These are phyloP conservation scores for Beauveria sp. DNA, from an alignment of 2,329 filamentous ascomycete species.

Conservation along the genomic window DNA sequence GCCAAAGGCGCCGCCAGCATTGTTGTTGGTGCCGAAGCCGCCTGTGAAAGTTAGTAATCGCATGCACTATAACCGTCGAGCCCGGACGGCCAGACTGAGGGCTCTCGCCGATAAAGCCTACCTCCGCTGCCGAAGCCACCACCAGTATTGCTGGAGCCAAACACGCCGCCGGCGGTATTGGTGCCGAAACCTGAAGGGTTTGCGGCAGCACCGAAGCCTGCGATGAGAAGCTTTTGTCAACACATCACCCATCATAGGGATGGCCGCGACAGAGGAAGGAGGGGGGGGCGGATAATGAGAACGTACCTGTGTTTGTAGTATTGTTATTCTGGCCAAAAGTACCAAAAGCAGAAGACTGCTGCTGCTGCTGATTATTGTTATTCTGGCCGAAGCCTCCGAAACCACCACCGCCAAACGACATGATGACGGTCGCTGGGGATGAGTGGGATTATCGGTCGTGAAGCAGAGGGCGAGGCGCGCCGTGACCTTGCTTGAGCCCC, in stretches of 20 bases:
- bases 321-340: slow-evolving; percentile 44
- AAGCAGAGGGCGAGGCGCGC: background rate
- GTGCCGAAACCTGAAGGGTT: background rate
- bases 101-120: slow-evolving; percentile 17
- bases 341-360: slow-evolving; percentile 46
- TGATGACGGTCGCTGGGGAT: slow-evolving; percentile 24
- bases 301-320: slow-evolving; percentile 45
- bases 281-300: slow-evolving; percentile 11
- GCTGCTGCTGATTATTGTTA: slow-evolving; percentile 38
- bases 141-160: slow-evolving; percentile 31
- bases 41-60: slow-evolving; percentile 17
- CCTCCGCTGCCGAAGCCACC: slow-evolving; percentile 30
- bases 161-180: slow-evolving; percentile 23
- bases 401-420: slow-evolving; percentile 50
- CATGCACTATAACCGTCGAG: slow-evolving; percentile 10
- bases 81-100: background rate
- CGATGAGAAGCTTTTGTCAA: slow-evolving; percentile 16
- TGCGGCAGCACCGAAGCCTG: slow-evolving; percentile 27
- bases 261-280: slow-evolving; percentile 12
- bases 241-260: slow-evolving; percentile 12
- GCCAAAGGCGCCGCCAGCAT: slow-evolving; percentile 26
- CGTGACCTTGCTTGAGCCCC: background rate
- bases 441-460: background rate
- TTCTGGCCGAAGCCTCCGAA: slow-evolving; percentile 53
- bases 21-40: slow-evolving; percentile 28